Base-by-base conservation (phyloP, 495 filamentous ascomycete species). In the Haplographium delicatum region DNA sequence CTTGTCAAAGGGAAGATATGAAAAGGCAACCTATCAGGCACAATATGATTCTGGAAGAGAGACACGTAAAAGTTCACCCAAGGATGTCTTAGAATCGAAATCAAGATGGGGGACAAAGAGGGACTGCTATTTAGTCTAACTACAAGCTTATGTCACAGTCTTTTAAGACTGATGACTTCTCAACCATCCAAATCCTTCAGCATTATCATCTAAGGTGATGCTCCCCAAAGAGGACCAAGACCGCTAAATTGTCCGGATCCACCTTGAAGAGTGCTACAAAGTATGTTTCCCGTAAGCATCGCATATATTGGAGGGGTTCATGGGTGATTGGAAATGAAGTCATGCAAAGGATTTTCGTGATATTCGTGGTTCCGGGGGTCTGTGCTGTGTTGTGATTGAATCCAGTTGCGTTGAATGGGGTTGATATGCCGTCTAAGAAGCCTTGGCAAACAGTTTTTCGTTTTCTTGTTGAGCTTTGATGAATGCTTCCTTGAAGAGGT, bases 401-500 rank as follows among this genome's bases (percentile, higher is more conserved):
- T 37, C 51, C 39, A 38, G n/a, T 23, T 9, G 43, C 37, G 20
- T 10, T 38, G 35, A 30, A 31, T 37, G 45, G 6, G 30, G 8
- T 39, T 8, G 23, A 7, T 31, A 38, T 9, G 34, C 11, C 34
- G 22, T 18, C 25, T 51, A 62, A 56, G 65, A 64, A n/a, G 67
- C 72, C 66, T 78, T 72, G 35, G 68, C 62, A 72, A 96, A 90
- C 35, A 95, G 72, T 58, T 78, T 78, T 76, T 90, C 89, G 68
- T 97, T 99, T 68, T 95, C 93, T 72, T 95, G 83, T 75, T 96
- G 89, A 47, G 94, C 94, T 72, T 93, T 94, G 74, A 96, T 82
- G 74, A 97, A 99, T 50, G 91, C 86, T 38, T 97, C 91, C 78
- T 95, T 96, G 82, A 99, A 99, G 43, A 80, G 72, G 68, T 97